These are phyloP conservation scores for Bipolaris bicolor DNA, from an alignment of 2,329 filamentous ascomycete genomes.

Conservation along the genomic window DNA sequence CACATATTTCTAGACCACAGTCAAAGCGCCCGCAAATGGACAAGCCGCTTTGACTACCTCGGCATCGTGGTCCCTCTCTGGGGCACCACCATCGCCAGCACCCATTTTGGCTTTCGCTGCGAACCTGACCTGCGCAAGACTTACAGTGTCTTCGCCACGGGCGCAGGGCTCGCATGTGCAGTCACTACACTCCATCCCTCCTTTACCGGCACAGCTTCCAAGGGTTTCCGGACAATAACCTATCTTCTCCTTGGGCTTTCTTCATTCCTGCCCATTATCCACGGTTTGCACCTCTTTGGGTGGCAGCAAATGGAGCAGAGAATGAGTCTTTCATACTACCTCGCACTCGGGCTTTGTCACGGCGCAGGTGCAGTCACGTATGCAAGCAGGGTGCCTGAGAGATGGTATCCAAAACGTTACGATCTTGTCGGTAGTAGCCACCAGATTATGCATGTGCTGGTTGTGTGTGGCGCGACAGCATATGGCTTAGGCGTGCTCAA, in stretches of 20 bases:
- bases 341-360: slow-evolving; percentile 50
- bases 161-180: slow-evolving; percentile 41
- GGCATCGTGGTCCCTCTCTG: slow-evolving; percentile 74
- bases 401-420: slow-evolving; percentile 51
- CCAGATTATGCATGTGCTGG: slow-evolving; percentile 58
- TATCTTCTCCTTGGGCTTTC: slow-evolving; percentile 53
- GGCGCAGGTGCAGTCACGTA: slow-evolving; percentile 22
- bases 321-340: slow-evolving; percentile 51
- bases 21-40: slow-evolving; percentile 72
- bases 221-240: slow-evolving; percentile 50
- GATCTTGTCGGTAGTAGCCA: slow-evolving; percentile 57
- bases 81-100: slow-evolving; percentile 81
- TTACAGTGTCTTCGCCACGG: slow-evolving; percentile 47
- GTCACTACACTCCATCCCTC: slow-evolving; percentile 45
- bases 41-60: slow-evolving; percentile 89
- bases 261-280: slow-evolving; percentile 51
- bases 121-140: slow-evolving; percentile 33
- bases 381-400: slow-evolving; percentile 54
- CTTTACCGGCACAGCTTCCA: slow-evolving; percentile 31
- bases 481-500: slow-evolving; percentile 42
- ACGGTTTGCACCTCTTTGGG: slow-evolving; percentile 44
- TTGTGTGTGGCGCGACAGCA: slow-evolving; percentile 51
- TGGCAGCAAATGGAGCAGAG: slow-evolving; percentile 42
- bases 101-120: slow-evolving; percentile 61
- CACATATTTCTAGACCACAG: slow-evolving; percentile 86